Percentiles rank a stretch among this genome's conserved stretches.
Conservation (phyloP, 192 early-diverging fungal genomes). For the Coemansia sp. region DNA sequence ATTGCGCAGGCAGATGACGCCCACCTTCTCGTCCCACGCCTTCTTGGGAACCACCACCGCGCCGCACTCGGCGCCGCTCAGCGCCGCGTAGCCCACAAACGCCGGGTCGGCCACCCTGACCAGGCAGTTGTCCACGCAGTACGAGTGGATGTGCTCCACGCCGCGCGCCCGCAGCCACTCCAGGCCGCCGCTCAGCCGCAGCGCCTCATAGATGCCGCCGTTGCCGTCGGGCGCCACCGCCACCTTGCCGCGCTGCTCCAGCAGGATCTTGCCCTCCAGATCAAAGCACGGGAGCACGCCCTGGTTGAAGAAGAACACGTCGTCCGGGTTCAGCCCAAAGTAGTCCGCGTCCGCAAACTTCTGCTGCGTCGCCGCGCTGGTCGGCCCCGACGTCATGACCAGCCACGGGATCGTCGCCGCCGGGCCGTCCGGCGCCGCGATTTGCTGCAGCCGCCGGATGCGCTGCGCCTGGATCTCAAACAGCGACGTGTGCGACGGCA, state of each 20-base stretch:
- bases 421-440: slow-evolving; percentile 48
- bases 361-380: slow-evolving; percentile 65
- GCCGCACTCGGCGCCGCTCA: slow-evolving; percentile 86
- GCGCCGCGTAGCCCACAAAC: slow-evolving; percentile 90
- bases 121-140: slow-evolving; percentile 97
- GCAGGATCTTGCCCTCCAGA: slow-evolving; percentile 86
- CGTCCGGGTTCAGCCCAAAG: slow-evolving; percentile 80
- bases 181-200: slow-evolving; percentile 76
- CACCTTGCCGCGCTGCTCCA: slow-evolving; percentile 72
- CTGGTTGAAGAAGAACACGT: slow-evolving; percentile 96
- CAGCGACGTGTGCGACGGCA: slow-evolving; percentile 82
- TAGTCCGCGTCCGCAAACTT: slow-evolving; percentile 77
- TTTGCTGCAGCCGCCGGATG: slow-evolving; percentile 75
- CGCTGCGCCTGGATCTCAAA: slow-evolving; percentile 96
- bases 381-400: slow-evolving; percentile 97
- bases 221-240: slow-evolving; percentile 86
- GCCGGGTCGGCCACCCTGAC: slow-evolving; percentile 94
- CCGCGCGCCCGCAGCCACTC: slow-evolving; percentile 73
- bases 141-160: slow-evolving; percentile 85
- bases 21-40: slow-evolving; percentile 82
- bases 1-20: slow-evolving; percentile 89
- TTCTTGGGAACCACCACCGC: slow-evolving; percentile 91
- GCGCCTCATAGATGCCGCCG: slow-evolving; percentile 93
- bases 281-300: slow-evolving; percentile 90
- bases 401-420: slow-evolving; percentile 88